These are phyloP conservation scores for Phlebiopsis gigantea DNA, from an alignment of 768 basidiomycete species.

Conservation along the genomic window DNA sequence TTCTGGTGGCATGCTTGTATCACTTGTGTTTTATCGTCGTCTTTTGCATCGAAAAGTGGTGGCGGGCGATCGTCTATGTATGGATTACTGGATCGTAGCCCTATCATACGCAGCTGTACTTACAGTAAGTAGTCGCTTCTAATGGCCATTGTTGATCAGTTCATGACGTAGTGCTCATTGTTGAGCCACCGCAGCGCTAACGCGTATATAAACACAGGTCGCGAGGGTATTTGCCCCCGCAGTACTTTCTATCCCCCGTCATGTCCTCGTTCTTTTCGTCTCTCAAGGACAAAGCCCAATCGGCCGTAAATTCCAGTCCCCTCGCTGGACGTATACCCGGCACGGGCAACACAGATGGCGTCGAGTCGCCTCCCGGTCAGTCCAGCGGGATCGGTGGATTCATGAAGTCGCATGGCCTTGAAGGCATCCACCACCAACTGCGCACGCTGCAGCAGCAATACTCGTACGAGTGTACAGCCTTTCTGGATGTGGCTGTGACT, in stretches of 20 bases:
- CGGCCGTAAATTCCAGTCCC: slow-evolving; percentile 46
- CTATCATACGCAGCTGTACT: slow-evolving; percentile 1
- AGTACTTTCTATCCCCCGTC: slow-evolving; percentile 15
- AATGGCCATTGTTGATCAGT: slow-evolving; percentile 4
- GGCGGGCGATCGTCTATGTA: background rate
- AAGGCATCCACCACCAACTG: slow-evolving; percentile 63
- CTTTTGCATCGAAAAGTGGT: background rate
- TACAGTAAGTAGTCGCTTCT: slow-evolving; percentile 2
- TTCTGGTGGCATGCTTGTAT: slow-evolving; percentile 2
- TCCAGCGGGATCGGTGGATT: slow-evolving; percentile 11
- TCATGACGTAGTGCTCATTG: slow-evolving; percentile 5
- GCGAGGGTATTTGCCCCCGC: slow-evolving; percentile 11
- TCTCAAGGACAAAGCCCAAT: slow-evolving; percentile 74
- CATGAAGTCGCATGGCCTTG: slow-evolving; percentile 39
- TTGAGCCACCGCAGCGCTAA: background rate
- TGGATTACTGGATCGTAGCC: background rate
- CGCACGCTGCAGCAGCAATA: slow-evolving; percentile 78
- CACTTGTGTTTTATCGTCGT: background rate
- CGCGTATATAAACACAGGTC: slow-evolving; percentile 10
- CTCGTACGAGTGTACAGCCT: slow-evolving; percentile 36
- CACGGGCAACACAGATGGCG: background rate
- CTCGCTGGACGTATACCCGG: background rate
- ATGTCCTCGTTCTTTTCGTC: slow-evolving; percentile 59
- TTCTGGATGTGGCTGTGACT: no score
- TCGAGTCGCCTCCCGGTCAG: slow-evolving; percentile 24